A percentile compares a stretch with the other conserved stretches of the same genome.
phyloP scores from a whole-genome alignment of 2,329 filamentous ascomycete genomes.

The Orbilia quercus region DNA sequence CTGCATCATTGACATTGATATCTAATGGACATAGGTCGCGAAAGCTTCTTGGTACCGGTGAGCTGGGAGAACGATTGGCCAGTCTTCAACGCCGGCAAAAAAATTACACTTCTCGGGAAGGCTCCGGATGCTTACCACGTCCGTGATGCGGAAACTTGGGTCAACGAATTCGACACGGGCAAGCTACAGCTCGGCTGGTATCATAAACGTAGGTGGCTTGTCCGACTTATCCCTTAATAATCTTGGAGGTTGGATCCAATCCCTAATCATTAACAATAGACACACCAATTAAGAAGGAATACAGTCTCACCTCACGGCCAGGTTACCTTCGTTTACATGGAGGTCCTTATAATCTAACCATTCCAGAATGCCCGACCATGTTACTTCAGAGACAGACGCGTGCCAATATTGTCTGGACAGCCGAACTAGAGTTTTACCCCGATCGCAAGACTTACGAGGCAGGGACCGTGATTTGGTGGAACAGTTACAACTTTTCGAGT shows the following conservation, averaged over 20 bases:
- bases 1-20: not conserved
- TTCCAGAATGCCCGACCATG: conserved; percentile 67
- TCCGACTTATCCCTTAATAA: too few relatives aligned
- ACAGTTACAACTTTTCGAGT: conserved; percentile 65
- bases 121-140: conserved; percentile 43
- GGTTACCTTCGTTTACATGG: conserved; percentile 67
- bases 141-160: conserved; percentile 40
- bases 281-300: conserved; percentile 66
- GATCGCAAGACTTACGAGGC: conserved; percentile 66
- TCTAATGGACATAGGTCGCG: conserved; percentile 63
- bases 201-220: conserved; percentile 44
- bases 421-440: conserved; percentile 66
- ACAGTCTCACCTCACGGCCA: conserved; percentile 65
- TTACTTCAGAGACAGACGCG: conserved; percentile 68
- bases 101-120: conserved; percentile 63
- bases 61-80: conserved; percentile 69
- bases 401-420: conserved; percentile 57
- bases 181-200: conserved; percentile 43
- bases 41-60: conserved; percentile 68
- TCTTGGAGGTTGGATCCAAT: too few relatives aligned
- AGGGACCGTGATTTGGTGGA: conserved; percentile 69
- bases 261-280: conserved; percentile 62
- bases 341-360: conserved; percentile 67
- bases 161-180: conserved; percentile 25
- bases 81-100: conserved; percentile 66